Percentiles rank a stretch among this genome's conserved stretches.
These are phyloP conservation scores for Musa troglodytarum DNA, from an alignment of 176 grass and related monocot species.

Conservation along the genomic window DNA sequence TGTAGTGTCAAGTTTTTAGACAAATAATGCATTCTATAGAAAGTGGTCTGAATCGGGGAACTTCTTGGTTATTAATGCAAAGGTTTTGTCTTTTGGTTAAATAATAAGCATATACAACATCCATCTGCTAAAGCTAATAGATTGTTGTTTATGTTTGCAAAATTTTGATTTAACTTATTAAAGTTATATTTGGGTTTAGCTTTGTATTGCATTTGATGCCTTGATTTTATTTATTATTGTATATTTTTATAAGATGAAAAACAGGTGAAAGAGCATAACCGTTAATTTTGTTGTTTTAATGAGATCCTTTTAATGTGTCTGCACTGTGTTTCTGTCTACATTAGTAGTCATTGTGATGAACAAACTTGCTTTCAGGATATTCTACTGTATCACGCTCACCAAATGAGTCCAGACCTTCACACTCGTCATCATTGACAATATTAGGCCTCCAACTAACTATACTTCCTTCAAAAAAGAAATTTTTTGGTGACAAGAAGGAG, in stretches of 20 bases:
- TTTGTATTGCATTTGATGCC: not conserved
- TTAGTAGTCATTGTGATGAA: not conserved
- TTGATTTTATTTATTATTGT: not conserved
- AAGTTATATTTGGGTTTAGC: not conserved
- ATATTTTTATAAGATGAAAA: not conserved
- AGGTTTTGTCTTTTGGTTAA: no score
- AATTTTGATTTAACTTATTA: no score
- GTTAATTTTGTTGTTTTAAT: not conserved
- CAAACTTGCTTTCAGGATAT: conserved; percentile 35
- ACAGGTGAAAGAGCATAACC: not conserved
- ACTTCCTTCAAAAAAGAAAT: conserved; percentile 47
- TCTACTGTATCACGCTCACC: conserved; percentile 19
- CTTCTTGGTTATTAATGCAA: no score
- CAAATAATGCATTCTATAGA: no score
- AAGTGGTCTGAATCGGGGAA: no score
- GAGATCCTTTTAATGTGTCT: not conserved
- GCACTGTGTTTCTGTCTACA: not conserved
- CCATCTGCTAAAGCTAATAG: no score
- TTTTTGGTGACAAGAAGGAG: conserved; percentile 80
- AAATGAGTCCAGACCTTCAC: conserved; percentile 33
- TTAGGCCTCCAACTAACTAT: conserved; percentile 50
- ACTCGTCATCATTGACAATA: conserved; percentile 39
- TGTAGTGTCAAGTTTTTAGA: no score
- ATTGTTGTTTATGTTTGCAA: no score
- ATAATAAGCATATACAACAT: no score